These are phyloP conservation scores for Verruconis gallopava DNA, from an alignment of 2,329 filamentous ascomycete genomes.

Conservation along the genomic window DNA sequence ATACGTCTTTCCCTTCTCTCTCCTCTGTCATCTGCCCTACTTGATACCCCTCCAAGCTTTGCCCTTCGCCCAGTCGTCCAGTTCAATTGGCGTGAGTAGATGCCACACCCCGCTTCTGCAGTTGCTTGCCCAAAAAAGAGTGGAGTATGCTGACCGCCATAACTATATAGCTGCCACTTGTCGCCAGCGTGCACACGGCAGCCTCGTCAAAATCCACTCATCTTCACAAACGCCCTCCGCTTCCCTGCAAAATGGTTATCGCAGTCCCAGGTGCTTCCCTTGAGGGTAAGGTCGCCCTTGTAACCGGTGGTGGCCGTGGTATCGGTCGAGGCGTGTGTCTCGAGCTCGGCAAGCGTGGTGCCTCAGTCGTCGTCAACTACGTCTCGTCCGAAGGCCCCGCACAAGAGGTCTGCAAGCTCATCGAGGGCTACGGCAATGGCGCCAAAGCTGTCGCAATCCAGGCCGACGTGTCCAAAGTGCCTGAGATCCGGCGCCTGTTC, in stretches of 20 bases:
- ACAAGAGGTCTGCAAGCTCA: conserved; percentile 35
- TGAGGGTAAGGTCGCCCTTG: conserved; percentile 42
- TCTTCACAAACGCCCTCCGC: neutral
- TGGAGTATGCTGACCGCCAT: neutral
- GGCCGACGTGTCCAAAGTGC: conserved; percentile 41
- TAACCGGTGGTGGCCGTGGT: conserved; percentile 52
- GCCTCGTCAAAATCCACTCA: neutral
- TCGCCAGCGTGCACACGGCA: no score
- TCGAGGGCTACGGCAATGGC: conserved; percentile 33
- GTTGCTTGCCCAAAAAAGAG: neutral
- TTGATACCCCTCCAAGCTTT: neutral
- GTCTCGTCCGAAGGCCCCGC: conserved; percentile 40
- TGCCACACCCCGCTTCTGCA: neutral
- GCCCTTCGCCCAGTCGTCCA: no score
- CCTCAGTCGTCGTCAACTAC: conserved; percentile 53
- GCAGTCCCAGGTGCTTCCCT: conserved; percentile 36
- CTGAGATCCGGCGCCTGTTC: conserved; percentile 46
- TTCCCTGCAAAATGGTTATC: conserved; percentile 23
- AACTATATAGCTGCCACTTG: neutral
- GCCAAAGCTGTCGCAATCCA: conserved; percentile 45
- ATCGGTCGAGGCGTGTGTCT: conserved; percentile 55
- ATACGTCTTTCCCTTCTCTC: neutral
- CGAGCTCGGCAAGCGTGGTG: conserved; percentile 52
- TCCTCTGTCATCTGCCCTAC: neutral
- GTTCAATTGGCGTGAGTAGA: neutral